Conservation (phyloP, 1,284 basidiomycete genomes). For the Microbotryum violaceum region DNA sequence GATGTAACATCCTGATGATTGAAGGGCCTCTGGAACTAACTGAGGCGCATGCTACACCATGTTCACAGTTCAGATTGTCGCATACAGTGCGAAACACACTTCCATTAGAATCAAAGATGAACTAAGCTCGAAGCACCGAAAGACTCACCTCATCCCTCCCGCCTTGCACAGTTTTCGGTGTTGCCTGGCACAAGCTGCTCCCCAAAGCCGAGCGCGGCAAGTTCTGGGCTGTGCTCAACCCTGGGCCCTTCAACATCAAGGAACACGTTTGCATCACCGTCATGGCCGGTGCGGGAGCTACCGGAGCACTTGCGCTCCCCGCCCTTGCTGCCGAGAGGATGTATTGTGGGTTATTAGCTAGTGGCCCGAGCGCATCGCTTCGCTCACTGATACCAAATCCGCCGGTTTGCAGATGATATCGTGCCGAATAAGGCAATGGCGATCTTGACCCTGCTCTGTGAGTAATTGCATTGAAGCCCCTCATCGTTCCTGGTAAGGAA, state of each 20-base stretch:
- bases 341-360: neutral
- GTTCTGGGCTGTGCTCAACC: conserved; percentile 32
- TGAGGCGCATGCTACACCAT: too few species aligned
- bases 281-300: conserved; percentile 10
- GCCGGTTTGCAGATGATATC: conserved; percentile 48
- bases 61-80: conserved; percentile 1
- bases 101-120: too few species aligned
- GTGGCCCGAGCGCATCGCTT: neutral
- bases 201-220: conserved; percentile 23
- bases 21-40: too few species aligned
- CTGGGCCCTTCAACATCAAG: conserved; percentile 31
- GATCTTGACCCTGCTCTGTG: conserved; percentile 26
- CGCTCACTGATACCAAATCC: too few species aligned
- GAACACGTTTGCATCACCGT: conserved; percentile 32
- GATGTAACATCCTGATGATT: too few species aligned
- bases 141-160: too few species aligned
- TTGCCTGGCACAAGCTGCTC: conserved; percentile 16
- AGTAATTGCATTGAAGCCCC: too few species aligned
- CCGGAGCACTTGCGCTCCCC: neutral
- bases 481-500: too few species aligned
- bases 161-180: neutral
- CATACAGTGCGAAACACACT: neutral
- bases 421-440: conserved; percentile 47
- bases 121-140: too few species aligned
- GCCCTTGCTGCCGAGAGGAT: conserved; percentile 5